Percentiles rank a stretch among this genome's conserved stretches.
These are phyloP conservation scores for Pachyrhizus erosus DNA, from an alignment of 306 rosid species.

Conservation along the genomic window DNA sequence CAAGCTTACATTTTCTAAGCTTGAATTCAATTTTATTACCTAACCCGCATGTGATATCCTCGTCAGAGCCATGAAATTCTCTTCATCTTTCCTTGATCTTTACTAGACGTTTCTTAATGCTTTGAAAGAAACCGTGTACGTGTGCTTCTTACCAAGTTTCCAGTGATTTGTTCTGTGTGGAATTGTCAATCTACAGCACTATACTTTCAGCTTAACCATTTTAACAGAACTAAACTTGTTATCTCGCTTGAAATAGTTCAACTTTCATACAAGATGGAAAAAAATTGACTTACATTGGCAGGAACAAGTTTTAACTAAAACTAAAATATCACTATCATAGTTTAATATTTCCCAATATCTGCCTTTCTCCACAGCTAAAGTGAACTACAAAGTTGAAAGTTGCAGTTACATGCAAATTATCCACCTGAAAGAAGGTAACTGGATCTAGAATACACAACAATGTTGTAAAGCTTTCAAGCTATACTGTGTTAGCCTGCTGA, in stretches of 20 bases:
- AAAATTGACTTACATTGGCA: constrained; percentile 30
- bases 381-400: constrained; percentile 41
- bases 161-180: neutral
- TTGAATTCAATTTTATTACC: too few relatives aligned
- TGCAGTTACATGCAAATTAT: constrained; percentile 48
- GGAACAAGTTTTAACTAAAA: constrained; percentile 40
- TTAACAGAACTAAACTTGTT: constrained; percentile 29
- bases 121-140: neutral
- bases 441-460: constrained; percentile 50
- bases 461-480: constrained; percentile 48
- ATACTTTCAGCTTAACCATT: neutral
- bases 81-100: too few relatives aligned
- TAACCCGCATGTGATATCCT: too few relatives aligned
- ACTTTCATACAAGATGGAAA: constrained; percentile 43
- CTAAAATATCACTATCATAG: constrained; percentile 44
- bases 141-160: neutral
- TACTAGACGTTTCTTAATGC: too few relatives aligned
- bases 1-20: neutral
- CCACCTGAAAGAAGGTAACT: constrained; percentile 40
- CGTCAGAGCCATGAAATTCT: too few relatives aligned
- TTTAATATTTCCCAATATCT: constrained; percentile 47
- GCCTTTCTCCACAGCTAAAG: constrained; percentile 44
- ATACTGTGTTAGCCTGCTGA: constrained; percentile 49
- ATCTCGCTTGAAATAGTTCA: constrained; percentile 33
- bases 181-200: neutral